Conservation (phyloP, 306 rosid genomes). For the Fragaria nilgerrensis region DNA sequence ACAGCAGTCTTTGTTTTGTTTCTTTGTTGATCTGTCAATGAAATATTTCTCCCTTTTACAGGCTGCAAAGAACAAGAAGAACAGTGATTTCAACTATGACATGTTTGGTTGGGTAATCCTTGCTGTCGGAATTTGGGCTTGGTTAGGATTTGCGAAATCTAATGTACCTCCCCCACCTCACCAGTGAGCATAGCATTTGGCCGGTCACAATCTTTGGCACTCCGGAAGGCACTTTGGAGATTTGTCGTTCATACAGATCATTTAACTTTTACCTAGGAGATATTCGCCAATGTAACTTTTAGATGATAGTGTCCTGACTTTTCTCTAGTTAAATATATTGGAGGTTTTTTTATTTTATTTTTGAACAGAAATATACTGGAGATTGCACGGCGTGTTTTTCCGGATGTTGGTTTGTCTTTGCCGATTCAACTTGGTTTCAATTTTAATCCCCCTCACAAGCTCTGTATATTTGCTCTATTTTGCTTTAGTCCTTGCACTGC, state of each 20-base stretch:
- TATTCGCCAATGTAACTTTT: neutral
- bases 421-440: neutral
- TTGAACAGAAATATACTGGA: neutral
- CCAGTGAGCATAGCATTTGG: slow-evolving; percentile 32
- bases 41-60: slow-evolving; percentile 16
- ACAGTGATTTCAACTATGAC: slow-evolving; percentile 62
- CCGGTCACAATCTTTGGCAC: neutral
- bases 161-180: slow-evolving; percentile 53
- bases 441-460: neutral
- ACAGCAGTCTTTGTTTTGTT: neutral
- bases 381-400: slow-evolving; percentile 2
- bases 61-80: slow-evolving; percentile 58
- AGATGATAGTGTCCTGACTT: neutral
- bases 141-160: slow-evolving; percentile 62
- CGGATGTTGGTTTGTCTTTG: neutral
- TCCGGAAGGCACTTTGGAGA: slow-evolving; percentile 6
- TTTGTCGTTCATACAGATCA: neutral
- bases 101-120: slow-evolving; percentile 75
- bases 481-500: neutral
- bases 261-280: neutral
- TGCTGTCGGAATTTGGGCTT: slow-evolving; percentile 59
- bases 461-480: neutral
- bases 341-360: too few species aligned
- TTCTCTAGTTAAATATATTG: neutral
- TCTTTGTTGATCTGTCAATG: neutral